Evolutionary conservation across 176 grass and related monocot genomes (phyloP), one percentile per base, ranked within the genome.

Genomic region (Ensete ventricosum): DNA sequence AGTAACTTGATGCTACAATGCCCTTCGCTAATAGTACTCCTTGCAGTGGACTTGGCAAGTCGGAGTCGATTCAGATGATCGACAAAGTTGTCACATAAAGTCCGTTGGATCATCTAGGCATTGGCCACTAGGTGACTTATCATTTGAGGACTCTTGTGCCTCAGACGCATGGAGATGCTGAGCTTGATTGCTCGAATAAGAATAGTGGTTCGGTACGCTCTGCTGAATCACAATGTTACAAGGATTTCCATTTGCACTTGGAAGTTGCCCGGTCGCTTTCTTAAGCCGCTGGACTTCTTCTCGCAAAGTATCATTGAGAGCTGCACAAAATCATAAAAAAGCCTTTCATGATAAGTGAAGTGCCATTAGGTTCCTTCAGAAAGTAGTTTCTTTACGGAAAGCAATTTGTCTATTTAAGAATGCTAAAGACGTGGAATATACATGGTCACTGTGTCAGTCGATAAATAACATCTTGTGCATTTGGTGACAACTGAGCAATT

Each of bases 71-170:
- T n/a, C 17, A 9, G n/a, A 20, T 22, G 58, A 62, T 22, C 1
- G n/a, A 62, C n/a, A 19, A 62, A 9, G 17, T 11, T 64, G 79
- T 97, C 85, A 97, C 83, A 93, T 87, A 13, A 29, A 43, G 86
- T 98, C 90, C 90, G 94, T 91, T 50, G 88, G 82, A 81, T 99
- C 88, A 58, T 69, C 84, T 67, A 87, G 79, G 64, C 85, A 83
- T 29, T 72, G 86, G 79, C 72, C 71, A 73, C 55, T 86, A 43
- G 85, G 68, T 20, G 84, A 86, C 58, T 85, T 91, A 25, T 82
- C 82, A 9, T 86, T 86, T 6, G 84, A 84, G 49, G 86, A 83
- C 67, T 52, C 75, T 67, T 87, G 88, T 13, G 79, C 24, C 21
- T 76, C 65, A 11, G 73, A 78, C 57, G 74, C 68, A 19, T 58